These are phyloP conservation scores for Mycena galericulata DNA, from an alignment of 768 basidiomycete species.

Conservation along the genomic window DNA sequence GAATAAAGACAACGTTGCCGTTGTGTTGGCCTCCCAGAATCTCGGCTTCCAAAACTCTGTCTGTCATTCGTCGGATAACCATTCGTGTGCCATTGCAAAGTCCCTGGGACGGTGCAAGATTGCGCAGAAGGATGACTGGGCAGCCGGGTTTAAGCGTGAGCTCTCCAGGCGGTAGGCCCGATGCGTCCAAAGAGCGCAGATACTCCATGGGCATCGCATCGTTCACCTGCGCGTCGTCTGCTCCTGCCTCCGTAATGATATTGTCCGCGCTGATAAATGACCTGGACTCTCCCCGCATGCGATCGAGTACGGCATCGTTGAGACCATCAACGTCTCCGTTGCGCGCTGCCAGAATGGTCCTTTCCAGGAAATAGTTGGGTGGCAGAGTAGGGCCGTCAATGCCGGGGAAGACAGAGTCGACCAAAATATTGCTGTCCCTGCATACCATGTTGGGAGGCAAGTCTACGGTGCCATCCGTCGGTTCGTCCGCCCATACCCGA, in stretches of 20 bases:
- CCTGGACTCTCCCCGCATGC: constrained; percentile 11
- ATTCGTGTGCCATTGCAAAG: constrained; percentile 48
- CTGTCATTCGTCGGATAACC: constrained; percentile 34
- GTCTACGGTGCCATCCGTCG: neutral
- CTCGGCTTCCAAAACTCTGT: constrained; percentile 43
- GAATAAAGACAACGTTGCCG: constrained; percentile 52
- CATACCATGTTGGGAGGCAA: constrained; percentile 4
- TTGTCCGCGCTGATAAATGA: constrained; percentile 12
- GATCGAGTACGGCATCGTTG: constrained; percentile 1
- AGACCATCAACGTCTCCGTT: neutral
- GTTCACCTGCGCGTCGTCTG: constrained; percentile 1
- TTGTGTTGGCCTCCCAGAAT: constrained; percentile 52
- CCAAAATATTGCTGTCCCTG: neutral
- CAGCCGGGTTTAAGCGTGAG: constrained; percentile 45
- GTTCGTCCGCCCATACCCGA: neutral
- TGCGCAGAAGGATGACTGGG: constrained; percentile 49
- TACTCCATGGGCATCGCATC: constrained; percentile 45
- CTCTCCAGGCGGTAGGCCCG: constrained; percentile 50
- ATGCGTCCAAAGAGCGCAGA: constrained; percentile 46
- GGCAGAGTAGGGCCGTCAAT: neutral
- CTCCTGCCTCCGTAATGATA: neutral
- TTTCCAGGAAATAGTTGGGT: neutral
- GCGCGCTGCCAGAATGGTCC: constrained; percentile 3
- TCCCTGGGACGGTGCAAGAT: constrained; percentile 41
- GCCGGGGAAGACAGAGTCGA: neutral